Conservation (phyloP, 805 yeast species). For the Millerago galiae region DNA sequence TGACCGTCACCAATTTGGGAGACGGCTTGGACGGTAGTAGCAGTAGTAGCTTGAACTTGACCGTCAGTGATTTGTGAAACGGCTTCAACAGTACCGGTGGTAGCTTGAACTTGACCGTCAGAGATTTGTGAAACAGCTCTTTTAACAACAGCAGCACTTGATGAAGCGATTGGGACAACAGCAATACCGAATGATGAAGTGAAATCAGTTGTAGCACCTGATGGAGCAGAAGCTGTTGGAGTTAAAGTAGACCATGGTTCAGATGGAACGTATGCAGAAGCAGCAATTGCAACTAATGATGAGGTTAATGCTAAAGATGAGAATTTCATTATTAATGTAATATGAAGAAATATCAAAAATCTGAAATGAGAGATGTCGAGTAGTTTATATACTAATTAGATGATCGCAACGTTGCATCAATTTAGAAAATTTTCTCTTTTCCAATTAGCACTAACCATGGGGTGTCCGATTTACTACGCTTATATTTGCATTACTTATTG, state of each 20-base stretch:
- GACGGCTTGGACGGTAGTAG: constrained; percentile 15
- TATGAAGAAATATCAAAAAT: constrained; percentile 23
- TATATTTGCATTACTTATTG: too few relatives aligned
- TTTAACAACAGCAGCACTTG: constrained; percentile 20
- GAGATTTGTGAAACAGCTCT: constrained; percentile 25
- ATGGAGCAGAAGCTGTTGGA: constrained; percentile 45
- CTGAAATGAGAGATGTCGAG: constrained; percentile 21
- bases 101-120: constrained; percentile 27
- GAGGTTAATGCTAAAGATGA: constrained; percentile 32
- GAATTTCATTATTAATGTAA: constrained; percentile 22
- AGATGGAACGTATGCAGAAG: constrained; percentile 59
- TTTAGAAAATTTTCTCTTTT: too few relatives aligned
- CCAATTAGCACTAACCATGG: too few relatives aligned
- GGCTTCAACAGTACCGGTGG: constrained; percentile 26
- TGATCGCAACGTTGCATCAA: background rate
- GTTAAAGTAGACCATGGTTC: constrained; percentile 71
- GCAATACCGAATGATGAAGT: constrained; percentile 61
- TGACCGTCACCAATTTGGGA: constrained; percentile 15
- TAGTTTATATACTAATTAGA: background rate
- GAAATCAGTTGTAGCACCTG: constrained; percentile 54
- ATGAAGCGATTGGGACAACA: constrained; percentile 38
- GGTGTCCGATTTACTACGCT: too few relatives aligned
- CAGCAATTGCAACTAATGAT: constrained; percentile 37
- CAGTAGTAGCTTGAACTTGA: constrained; percentile 23
- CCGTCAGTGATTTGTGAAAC: constrained; percentile 20